These are phyloP conservation scores for Zea luxurians DNA, from an alignment of 176 grass and related monocot species.

Conservation along the genomic window DNA sequence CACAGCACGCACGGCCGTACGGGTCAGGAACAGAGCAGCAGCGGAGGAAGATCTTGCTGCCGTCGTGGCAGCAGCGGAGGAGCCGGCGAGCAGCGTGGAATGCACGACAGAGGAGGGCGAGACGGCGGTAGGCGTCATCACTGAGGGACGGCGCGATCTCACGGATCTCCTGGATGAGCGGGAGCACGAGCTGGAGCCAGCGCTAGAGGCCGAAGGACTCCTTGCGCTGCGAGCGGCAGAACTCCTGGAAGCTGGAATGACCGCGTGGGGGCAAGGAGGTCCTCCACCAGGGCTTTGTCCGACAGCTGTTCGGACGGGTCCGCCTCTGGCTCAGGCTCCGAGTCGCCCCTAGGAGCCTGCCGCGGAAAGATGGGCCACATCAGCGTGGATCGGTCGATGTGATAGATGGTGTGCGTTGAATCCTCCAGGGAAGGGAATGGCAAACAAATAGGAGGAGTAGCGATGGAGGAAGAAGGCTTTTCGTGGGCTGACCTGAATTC, in stretches of 20 bases:
- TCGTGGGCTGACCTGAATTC: constrained; percentile 32
- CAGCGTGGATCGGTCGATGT: constrained; percentile 20
- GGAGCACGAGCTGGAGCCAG: constrained; percentile 60
- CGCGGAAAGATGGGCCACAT: neutral
- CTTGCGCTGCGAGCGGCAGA: constrained; percentile 59
- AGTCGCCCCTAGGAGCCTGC: neutral
- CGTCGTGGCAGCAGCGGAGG: constrained; percentile 65
- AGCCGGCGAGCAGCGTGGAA: constrained; percentile 58
- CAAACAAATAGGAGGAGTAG: neutral
- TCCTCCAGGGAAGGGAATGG: neutral
- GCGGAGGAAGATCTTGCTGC: constrained; percentile 80
- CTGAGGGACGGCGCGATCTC: constrained; percentile 40
- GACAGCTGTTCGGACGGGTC: constrained; percentile 28
- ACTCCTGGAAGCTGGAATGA: constrained; percentile 61
- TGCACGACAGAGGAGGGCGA: constrained; percentile 40
- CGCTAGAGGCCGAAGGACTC: constrained; percentile 60
- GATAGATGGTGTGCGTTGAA: too few relatives aligned
- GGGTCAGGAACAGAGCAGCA: too few relatives aligned
- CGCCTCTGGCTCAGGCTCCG: constrained; percentile 1
- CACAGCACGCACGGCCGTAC: too few relatives aligned
- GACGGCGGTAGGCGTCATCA: constrained; percentile 32
- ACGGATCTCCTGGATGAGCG: constrained; percentile 57
- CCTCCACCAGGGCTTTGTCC: constrained; percentile 46
- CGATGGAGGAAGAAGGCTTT: neutral
- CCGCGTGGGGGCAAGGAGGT: constrained; percentile 38